A percentile compares a stretch with the other conserved stretches of the same genome.
Evolutionary conservation across 2,329 filamentous ascomycete species (phyloP).

Genomic region (Pyrenochaeta sp.): DNA sequence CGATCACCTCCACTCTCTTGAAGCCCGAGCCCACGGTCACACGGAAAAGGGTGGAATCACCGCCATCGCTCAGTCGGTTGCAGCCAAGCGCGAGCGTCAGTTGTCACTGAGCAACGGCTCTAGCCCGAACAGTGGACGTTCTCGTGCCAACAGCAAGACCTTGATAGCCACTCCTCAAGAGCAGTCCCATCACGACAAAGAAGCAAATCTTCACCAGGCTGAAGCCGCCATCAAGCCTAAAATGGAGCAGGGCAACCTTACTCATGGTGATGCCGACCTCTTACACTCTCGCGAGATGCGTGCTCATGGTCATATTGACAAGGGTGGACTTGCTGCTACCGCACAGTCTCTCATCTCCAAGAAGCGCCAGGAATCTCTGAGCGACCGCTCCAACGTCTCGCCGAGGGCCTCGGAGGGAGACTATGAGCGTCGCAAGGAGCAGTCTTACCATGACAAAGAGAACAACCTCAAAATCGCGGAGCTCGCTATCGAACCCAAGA

Average conservation of each 20-base stretch:
- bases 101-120: conserved; percentile 23
- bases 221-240: conserved; percentile 41
- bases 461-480: conserved; percentile 9
- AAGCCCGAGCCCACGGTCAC: conserved; percentile 48
- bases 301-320: conserved; percentile 41
- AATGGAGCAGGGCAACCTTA: conserved; percentile 45
- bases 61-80: conserved; percentile 52
- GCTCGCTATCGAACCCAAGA: conserved; percentile 7
- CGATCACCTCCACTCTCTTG: conserved; percentile 52
- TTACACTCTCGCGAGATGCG: conserved; percentile 42
- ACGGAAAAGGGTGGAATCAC: conserved; percentile 48
- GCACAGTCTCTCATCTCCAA: conserved; percentile 21
- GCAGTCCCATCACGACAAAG: conserved; percentile 42
- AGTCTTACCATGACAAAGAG: conserved; percentile 8
- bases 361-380: conserved; percentile 22
- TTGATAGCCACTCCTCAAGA: conserved; percentile 24
- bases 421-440: conserved; percentile 10
- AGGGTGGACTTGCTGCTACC: conserved; percentile 44
- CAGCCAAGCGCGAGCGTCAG: conserved; percentile 38
- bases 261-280: conserved; percentile 42
- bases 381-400: conserved; percentile 19
- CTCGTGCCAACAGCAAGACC: conserved; percentile 20
- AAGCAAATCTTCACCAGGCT: conserved; percentile 41
- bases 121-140: conserved; percentile 7
- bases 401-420: conserved; percentile 5